These are phyloP conservation scores for Phyllosticta citriasiana DNA, from an alignment of 2,329 filamentous ascomycete genomes.

Conservation along the genomic window DNA sequence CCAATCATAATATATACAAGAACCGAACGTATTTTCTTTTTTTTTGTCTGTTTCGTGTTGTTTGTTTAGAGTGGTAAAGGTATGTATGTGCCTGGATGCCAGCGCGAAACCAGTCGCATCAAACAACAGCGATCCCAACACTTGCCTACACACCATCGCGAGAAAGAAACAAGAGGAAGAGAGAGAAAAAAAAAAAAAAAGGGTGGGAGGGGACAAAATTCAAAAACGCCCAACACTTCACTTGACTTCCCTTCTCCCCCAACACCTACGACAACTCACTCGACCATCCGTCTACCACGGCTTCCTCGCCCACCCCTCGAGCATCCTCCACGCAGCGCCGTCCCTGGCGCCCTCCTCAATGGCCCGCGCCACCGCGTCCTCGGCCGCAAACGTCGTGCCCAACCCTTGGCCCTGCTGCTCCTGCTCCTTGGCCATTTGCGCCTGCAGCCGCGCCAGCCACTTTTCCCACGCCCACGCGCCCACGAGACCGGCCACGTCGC, in stretches of 20 bases:
- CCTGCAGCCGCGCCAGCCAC: conserved; percentile 82
- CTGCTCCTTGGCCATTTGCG: conserved; percentile 66
- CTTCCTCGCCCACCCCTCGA: conserved; percentile 42
- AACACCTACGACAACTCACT: background rate
- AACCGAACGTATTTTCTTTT: background rate
- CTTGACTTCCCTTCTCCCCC: background rate
- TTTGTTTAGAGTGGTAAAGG: background rate
- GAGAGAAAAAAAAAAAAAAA: background rate
- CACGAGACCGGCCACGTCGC: conserved; percentile 64
- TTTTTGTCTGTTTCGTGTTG: background rate
- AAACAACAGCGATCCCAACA: background rate
- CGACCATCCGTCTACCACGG: background rate
- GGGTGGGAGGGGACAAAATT: background rate
- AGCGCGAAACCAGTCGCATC: background rate
- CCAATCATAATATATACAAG: background rate
- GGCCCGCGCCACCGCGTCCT: conserved; percentile 37
- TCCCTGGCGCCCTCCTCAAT: conserved; percentile 51
- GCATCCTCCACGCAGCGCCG: conserved; percentile 48
- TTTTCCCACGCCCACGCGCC: conserved; percentile 92
- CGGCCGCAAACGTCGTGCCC: background rate
- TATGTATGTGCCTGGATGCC: background rate
- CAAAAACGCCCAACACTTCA: background rate
- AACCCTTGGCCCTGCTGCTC: conserved; percentile 42
- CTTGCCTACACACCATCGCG: background rate
- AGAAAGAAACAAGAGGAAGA: background rate